Evolutionary conservation across 495 filamentous ascomycete species (phyloP), one percentile per base, ranked within the genome.

Genomic region (Tuber brumale): DNA sequence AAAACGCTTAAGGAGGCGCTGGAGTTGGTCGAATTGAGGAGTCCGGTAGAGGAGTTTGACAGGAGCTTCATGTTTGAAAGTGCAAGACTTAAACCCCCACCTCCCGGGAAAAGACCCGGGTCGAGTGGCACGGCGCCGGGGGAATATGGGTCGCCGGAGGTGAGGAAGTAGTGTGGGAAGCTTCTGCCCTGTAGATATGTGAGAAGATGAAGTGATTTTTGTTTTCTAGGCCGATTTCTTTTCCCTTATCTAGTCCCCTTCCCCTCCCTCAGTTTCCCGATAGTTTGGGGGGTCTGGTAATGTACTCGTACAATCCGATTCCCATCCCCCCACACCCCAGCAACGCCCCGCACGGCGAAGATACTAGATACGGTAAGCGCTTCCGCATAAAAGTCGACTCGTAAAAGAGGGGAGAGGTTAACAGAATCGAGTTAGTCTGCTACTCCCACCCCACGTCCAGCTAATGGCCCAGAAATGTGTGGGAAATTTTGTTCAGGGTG

Each of bases 1-100:
- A 89, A 90, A 72, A 96, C 93, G 69, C 85, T 99, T 37, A 88
- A 90, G 70, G 89, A 93, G 76, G 93, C 93, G 0, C 88, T 97
- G 82, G 89, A 90, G 75, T 85, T 92, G 80, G 91, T 94, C 2
- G 90, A 90, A 70, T 81, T 89, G 23, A 85, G 85, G 66, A 85
- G 86, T 45, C 85, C 86, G 7, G 82, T 85, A 21, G 86, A 83
- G 31, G 82, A 85, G 44, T 78, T 82, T 42, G 81, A 80, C 41
- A 83, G 77, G n/a, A 88, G 87, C 70, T 86, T 87, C 73, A 85
- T 87, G 82, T 86, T 85, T 78, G 83, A 84, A 42, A 83, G 84
- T 21, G 82, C 85, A 41, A 86, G 87, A 71, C 84, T 89, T 21
- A 88, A 87, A 72, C 84, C 88, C 31, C 86, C 88, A 14, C 81